phyloP scores from a whole-genome alignment of 2,329 filamentous ascomycete species.

The Colletotrichum sp. region DNA sequence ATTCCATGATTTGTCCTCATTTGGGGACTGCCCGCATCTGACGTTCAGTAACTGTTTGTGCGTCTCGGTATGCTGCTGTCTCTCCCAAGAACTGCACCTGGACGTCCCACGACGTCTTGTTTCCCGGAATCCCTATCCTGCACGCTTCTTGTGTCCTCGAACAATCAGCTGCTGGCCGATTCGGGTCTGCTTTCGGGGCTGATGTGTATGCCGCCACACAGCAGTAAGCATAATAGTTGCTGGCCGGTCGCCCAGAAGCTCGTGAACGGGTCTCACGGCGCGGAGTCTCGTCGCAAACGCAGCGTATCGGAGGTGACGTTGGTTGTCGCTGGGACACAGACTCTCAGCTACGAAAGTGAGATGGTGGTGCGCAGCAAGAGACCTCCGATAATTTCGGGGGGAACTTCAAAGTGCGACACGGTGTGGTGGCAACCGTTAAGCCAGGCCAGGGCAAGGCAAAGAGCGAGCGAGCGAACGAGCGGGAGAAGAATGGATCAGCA shows the following conservation, averaged over 20 bases:
- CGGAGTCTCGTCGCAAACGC: background rate
- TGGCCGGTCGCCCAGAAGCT: background rate
- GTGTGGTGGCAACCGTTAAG: background rate
- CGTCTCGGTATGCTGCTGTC: background rate
- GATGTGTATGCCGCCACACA: slow-evolving; percentile 6
- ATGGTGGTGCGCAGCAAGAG: background rate
- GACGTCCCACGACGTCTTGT: slow-evolving; percentile 15
- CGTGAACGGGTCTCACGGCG: background rate
- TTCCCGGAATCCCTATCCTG: slow-evolving; percentile 4
- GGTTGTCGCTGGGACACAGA: background rate
- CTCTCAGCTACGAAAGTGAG: background rate
- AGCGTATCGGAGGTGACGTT: background rate
- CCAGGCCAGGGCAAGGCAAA: slow-evolving; percentile 3
- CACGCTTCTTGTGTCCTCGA: background rate
- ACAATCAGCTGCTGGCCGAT: background rate
- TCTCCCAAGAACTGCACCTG: background rate
- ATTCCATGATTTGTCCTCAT: slow-evolving; percentile 49
- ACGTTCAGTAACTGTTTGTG: background rate
- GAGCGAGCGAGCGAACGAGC: background rate
- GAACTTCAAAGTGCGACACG: background rate
- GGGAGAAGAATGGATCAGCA: slow-evolving; percentile 11
- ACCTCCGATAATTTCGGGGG: background rate
- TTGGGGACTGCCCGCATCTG: slow-evolving; percentile 23
- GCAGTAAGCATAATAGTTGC: slow-evolving; percentile 13
- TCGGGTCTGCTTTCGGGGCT: background rate